These are phyloP conservation scores for Monilinia fructigena DNA, from an alignment of 2,329 filamentous ascomycete species.

Conservation along the genomic window DNA sequence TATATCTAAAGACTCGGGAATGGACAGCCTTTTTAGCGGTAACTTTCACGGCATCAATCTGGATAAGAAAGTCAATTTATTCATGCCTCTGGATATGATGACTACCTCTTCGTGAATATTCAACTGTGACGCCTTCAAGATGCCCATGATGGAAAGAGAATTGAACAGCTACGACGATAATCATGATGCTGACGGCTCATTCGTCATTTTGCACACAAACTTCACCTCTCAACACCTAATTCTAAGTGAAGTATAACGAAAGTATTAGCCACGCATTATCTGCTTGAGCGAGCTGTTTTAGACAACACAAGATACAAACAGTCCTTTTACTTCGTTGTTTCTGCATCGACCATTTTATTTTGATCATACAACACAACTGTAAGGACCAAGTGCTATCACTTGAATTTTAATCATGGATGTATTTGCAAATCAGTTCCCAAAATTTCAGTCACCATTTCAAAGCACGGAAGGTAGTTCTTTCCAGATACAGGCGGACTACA, in stretches of 20 bases:
- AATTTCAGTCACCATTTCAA: background rate
- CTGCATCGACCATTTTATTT: background rate
- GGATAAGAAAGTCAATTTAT: too few relatives aligned
- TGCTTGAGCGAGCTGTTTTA: constrained; percentile 2
- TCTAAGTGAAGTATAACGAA: background rate
- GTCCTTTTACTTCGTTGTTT: background rate
- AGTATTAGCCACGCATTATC: background rate
- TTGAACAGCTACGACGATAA: background rate
- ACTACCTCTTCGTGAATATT: too few relatives aligned
- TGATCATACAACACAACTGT: background rate
- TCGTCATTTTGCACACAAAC: background rate
- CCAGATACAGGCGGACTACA: background rate
- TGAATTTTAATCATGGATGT: background rate
- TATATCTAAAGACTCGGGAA: background rate
- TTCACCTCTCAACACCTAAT: background rate
- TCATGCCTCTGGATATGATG: too few relatives aligned
- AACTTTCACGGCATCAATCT: background rate
- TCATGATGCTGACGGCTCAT: too few relatives aligned
- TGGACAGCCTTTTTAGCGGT: background rate
- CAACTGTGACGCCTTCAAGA: background rate
- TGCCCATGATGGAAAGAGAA: background rate
- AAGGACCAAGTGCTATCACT: background rate
- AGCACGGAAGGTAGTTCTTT: constrained; percentile 6
- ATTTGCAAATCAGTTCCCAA: background rate
- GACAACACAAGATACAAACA: background rate